Evolutionary conservation across 805 yeast species (phyloP).

Genomic region (Cyberlindnera meyerae): DNA sequence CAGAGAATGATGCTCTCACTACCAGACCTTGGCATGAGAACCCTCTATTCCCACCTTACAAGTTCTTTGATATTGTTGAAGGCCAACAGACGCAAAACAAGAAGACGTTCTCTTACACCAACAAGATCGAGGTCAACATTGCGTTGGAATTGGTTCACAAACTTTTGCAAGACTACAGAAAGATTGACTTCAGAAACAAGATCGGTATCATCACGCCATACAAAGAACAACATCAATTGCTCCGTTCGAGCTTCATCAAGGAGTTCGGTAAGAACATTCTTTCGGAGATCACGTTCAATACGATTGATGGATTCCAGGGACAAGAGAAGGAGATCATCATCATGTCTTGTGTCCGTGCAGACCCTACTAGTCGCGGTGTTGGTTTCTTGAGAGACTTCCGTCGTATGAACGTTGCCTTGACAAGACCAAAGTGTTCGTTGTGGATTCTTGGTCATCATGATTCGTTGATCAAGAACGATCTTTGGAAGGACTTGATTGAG

Average conservation of each 20-base stretch:
- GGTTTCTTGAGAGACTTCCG: constrained; percentile 90
- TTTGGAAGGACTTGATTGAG: constrained; percentile 67
- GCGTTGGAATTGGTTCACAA: constrained; percentile 63
- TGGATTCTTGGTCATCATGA: constrained; percentile 85
- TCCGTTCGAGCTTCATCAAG: constrained; percentile 52
- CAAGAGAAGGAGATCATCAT: constrained; percentile 94
- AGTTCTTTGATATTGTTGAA: constrained; percentile 63
- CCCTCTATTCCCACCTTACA: constrained; percentile 62
- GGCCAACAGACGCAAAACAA: constrained; percentile 63
- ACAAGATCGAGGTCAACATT: constrained; percentile 63
- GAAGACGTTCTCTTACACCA: constrained; percentile 65
- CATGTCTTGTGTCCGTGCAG: constrained; percentile 94
- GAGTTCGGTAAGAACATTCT: constrained; percentile 60
- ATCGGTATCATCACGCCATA: constrained; percentile 95
- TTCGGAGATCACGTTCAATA: constrained; percentile 76
- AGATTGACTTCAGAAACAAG: constrained; percentile 53
- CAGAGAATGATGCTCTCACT: constrained; percentile 56
- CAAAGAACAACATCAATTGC: constrained; percentile 70
- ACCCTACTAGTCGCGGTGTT: constrained; percentile 48
- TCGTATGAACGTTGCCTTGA: constrained; percentile 95
- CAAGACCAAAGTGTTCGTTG: constrained; percentile 86
- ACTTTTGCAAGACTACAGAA: constrained; percentile 45
- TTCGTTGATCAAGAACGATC: constrained; percentile 58
- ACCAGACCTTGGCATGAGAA: constrained; percentile 69
- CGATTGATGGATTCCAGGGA: constrained; percentile 97